phyloP scores from a whole-genome alignment of 352 stramenopile genomes.

The Pythium oligandrum region DNA sequence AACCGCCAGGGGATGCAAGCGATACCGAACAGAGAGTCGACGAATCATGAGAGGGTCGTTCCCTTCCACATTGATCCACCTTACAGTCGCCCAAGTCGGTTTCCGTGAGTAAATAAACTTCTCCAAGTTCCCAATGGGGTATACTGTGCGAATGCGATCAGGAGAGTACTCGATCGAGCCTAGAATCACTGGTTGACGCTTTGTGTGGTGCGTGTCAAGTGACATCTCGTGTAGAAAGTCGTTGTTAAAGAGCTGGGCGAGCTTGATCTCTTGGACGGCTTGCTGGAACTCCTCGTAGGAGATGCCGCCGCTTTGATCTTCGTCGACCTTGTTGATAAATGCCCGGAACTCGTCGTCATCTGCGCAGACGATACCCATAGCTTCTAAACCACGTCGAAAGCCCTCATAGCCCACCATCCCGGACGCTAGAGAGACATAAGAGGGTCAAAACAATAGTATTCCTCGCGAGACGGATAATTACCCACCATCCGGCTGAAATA shows the following conservation, averaged over 20 bases:
- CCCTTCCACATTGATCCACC: constrained; percentile 81
- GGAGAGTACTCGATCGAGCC: constrained; percentile 79
- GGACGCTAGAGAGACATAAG: background rate
- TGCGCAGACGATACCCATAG: constrained; percentile 69
- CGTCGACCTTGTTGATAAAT: constrained; percentile 77
- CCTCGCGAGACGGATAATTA: too few species aligned
- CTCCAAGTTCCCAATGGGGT: constrained; percentile 61
- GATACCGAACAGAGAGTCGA: constrained; percentile 75
- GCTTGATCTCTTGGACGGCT: constrained; percentile 86
- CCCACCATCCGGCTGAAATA: constrained; percentile 57
- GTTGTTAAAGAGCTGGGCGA: constrained; percentile 78
- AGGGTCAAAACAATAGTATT: too few species aligned
- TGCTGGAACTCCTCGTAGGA: constrained; percentile 84
- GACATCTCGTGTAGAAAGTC: constrained; percentile 42
- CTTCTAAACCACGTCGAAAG: constrained; percentile 62
- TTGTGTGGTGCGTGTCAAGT: constrained; percentile 14
- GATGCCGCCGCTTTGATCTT: constrained; percentile 79
- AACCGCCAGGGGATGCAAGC: constrained; percentile 77
- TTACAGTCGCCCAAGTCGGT: constrained; percentile 64
- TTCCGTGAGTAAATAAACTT: constrained; percentile 84
- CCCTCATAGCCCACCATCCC: constrained; percentile 71
- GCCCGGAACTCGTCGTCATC: constrained; percentile 56
- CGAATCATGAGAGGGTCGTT: constrained; percentile 59
- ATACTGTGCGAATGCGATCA: constrained; percentile 68
- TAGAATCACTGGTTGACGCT: constrained; percentile 20